Percentiles rank a stretch among this genome's conserved stretches.
Evolutionary conservation across 2,329 filamentous ascomycete genomes (phyloP).

Genomic region (Biscogniauxia marginata): DNA sequence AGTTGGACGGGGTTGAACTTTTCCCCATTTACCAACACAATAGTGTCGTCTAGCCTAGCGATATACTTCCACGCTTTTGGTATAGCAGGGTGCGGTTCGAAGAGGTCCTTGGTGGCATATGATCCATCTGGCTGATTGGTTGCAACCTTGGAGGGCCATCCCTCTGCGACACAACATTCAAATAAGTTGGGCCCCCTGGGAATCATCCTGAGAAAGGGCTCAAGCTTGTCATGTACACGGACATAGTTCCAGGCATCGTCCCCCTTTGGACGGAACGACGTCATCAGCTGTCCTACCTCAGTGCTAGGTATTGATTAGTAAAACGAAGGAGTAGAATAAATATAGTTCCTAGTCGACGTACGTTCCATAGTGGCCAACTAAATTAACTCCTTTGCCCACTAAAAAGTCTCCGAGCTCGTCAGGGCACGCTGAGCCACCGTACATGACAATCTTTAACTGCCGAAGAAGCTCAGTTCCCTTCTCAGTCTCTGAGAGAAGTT

Average conservation of each 20-base stretch:
- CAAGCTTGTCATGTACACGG: conserved; percentile 42
- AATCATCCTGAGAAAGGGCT: conserved; percentile 35
- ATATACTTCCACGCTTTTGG: conserved; percentile 37
- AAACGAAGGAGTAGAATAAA: not conserved
- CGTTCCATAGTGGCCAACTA: conserved; percentile 58
- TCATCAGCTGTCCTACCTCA: conserved; percentile 62
- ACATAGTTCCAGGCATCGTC: conserved; percentile 63
- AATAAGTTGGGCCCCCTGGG: conserved; percentile 36
- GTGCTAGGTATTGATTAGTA: conserved; percentile 35
- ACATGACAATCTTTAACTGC: conserved; percentile 52
- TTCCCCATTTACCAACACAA: conserved; percentile 36
- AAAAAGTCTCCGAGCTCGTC: conserved; percentile 57
- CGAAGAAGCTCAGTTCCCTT: conserved; percentile 50
- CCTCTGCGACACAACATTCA: conserved; percentile 38
- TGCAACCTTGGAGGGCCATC: conserved; percentile 37
- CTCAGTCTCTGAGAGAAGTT: conserved; percentile 58
- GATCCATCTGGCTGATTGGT: conserved; percentile 35
- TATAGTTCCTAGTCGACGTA: conserved; percentile 31
- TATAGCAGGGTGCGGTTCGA: conserved; percentile 34
- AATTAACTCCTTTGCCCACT: conserved; percentile 51
- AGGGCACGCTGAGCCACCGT: conserved; percentile 57
- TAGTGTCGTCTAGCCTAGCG: conserved; percentile 36
- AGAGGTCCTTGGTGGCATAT: conserved; percentile 38
- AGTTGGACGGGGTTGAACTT: conserved; percentile 34
- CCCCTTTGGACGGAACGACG: conserved; percentile 49